Evolutionary conservation across 305 asterid species (phyloP), one percentile per base, ranked within the genome.

Genomic region (Vinca major): DNA sequence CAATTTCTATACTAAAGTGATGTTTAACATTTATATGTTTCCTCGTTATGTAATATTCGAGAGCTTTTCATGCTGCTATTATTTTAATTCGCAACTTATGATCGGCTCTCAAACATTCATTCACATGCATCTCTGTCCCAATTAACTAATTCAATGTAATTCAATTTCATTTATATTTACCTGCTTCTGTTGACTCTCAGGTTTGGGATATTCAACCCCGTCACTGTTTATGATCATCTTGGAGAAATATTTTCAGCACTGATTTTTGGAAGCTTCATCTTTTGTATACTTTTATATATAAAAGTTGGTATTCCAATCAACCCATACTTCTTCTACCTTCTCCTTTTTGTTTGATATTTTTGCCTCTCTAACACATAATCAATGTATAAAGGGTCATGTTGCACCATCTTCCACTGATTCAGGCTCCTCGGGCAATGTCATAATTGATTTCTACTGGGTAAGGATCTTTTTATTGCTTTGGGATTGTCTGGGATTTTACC

Each of bases 371-470:
- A 85, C 62, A 70, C 72, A 55, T 65, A 69, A 43, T 75, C 70
- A 49, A 43, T 78, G 69, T 78, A 53, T 74, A 63, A 76, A 91
- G 96, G 96, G 96, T 73, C 91, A 78, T 60, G 68, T 89, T 70
- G 89, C 90, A 47, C 98, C 96, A 74, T 92, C 96, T 62, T 89
- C 96, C 75, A 67, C 88, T 33, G 96, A 92, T 82, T 86, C 95
- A 56, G 96, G 98, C 54, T 92, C 96, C 62, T 79, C 88, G 1
- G 96, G 98, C 76, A 92, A 92, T 78, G 69, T 92, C 73, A 86
- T 92, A 43, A 82, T 92, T 52, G 96, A 92, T 77, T 92, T 86
- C 79, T 92, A 92, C 63, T 92, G 98, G 98, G 96, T 92, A 73
- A 85, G 90, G 73, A 73, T 72, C 51, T 68, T 57, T 63, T 11